phyloP scores from a whole-genome alignment of 148 eudicot species.

The Pouteria glomerata region DNA sequence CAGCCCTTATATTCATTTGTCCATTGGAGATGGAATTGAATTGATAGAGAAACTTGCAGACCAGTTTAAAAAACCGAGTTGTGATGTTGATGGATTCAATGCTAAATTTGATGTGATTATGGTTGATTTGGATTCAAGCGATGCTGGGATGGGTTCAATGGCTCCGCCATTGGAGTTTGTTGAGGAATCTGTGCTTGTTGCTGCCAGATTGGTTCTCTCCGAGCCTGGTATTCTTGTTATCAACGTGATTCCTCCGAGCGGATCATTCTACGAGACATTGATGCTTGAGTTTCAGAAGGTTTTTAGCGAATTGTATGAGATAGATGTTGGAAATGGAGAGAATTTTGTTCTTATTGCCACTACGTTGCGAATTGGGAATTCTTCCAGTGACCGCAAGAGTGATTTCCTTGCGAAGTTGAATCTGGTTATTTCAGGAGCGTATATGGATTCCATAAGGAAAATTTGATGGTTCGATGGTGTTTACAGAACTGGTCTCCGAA shows the following conservation, averaged over 20 bases:
- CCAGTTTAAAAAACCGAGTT: neutral
- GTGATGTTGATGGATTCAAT: slow-evolving; percentile 13
- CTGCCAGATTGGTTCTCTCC: slow-evolving; percentile 39
- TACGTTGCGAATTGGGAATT: slow-evolving; percentile 11
- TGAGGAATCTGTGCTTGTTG: slow-evolving; percentile 45
- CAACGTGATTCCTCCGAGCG: slow-evolving; percentile 58
- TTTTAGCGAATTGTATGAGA: slow-evolving; percentile 56
- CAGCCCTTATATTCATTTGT: slow-evolving; percentile 28
- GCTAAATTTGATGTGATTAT: slow-evolving; percentile 58
- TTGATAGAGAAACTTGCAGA: slow-evolving; percentile 28
- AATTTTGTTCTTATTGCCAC: slow-evolving; percentile 66
- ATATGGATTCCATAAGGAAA: slow-evolving; percentile 46
- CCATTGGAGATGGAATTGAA: slow-evolving; percentile 56
- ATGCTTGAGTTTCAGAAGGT: slow-evolving; percentile 25
- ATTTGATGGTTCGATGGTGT: slow-evolving; percentile 18
- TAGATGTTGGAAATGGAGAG: slow-evolving; percentile 64
- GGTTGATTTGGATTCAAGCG: slow-evolving; percentile 90
- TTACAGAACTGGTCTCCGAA: slow-evolving; percentile 6
- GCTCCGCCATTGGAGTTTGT: slow-evolving; percentile 74
- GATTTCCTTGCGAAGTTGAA: slow-evolving; percentile 47
- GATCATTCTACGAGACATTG: slow-evolving; percentile 42
- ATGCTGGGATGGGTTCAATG: slow-evolving; percentile 40
- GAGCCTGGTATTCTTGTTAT: slow-evolving; percentile 53
- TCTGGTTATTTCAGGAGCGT: slow-evolving; percentile 29
- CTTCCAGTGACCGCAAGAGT: slow-evolving; percentile 16